Evolutionary conservation across 2,329 filamentous ascomycete species (phyloP).

Genomic region (Pseudogymnoascus sp.): DNA sequence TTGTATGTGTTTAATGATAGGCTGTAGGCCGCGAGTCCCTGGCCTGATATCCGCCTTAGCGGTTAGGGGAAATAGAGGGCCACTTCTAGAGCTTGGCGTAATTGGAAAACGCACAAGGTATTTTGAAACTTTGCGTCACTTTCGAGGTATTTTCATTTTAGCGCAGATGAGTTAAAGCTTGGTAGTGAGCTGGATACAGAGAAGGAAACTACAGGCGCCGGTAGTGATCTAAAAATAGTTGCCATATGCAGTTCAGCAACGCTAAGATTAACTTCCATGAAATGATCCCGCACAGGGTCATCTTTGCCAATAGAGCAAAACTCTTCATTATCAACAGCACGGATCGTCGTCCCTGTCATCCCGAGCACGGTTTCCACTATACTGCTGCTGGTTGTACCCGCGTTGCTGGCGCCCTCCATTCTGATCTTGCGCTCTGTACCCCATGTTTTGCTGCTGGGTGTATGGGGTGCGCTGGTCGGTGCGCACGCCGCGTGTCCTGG

Average conservation of each 20-base stretch:
- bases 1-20: no score
- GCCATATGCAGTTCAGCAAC: not conserved
- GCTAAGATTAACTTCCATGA: not conserved
- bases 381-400: not conserved
- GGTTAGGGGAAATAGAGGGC: no score
- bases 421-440: not conserved
- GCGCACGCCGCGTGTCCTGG: not conserved
- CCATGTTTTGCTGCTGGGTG: not conserved
- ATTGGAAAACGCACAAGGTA: no score
- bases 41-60: no score
- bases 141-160: no score
- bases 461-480: not conserved
- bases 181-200: no score
- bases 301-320: not conserved
- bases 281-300: not conserved
- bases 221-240: not conserved
- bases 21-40: no score
- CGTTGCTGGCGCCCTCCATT: not conserved
- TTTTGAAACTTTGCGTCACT: no score
- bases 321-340: not conserved
- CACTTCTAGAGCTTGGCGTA: no score
- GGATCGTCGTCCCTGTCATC: not conserved
- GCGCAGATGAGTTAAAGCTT: no score
- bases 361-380: not conserved
- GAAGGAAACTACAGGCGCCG: no score